Evolutionary conservation across 2,329 filamentous ascomycete genomes (phyloP).

Genomic region (Dryadomyces quercus-mongolicae): DNA sequence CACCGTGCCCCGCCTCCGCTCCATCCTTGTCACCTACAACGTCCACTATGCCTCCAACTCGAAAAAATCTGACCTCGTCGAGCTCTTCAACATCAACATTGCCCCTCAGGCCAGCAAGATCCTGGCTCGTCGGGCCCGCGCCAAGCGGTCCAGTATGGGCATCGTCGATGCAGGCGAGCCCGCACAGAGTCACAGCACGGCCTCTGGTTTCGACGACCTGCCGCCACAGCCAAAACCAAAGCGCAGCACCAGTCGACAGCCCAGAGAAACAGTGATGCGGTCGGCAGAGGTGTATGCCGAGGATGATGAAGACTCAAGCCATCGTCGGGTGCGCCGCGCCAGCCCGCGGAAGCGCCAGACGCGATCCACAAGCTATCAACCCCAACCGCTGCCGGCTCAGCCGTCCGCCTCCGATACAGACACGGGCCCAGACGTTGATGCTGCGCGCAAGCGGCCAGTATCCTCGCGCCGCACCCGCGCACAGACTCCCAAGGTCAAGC

Average conservation of each 20-base stretch:
- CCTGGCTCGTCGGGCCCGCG: slow-evolving; percentile 59
- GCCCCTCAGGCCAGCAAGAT: slow-evolving; percentile 68
- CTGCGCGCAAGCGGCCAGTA: slow-evolving; percentile 28
- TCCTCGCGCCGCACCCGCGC: slow-evolving; percentile 39
- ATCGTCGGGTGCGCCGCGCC: slow-evolving; percentile 20
- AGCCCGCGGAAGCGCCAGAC: slow-evolving; percentile 44
- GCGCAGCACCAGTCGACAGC: not conserved
- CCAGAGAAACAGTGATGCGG: slow-evolving; percentile 28
- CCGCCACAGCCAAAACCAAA: not conserved
- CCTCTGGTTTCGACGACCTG: slow-evolving; percentile 25
- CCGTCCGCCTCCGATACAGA: slow-evolving; percentile 39
- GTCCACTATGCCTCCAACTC: slow-evolving; percentile 76
- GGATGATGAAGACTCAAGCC: slow-evolving; percentile 6
- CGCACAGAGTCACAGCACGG: slow-evolving; percentile 41
- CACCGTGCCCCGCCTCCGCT: slow-evolving; percentile 79
- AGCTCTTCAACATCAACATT: slow-evolving; percentile 70
- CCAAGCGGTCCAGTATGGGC: slow-evolving; percentile 76
- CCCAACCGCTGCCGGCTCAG: not conserved
- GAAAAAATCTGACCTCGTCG: slow-evolving; percentile 81
- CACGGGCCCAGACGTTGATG: slow-evolving; percentile 29
- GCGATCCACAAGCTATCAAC: slow-evolving; percentile 41
- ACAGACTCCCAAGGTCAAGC: slow-evolving; percentile 41
- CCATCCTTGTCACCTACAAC: slow-evolving; percentile 82
- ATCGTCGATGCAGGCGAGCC: slow-evolving; percentile 57
- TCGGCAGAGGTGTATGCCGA: slow-evolving; percentile 35